Evolutionary conservation across 2,329 filamentous ascomycete species (phyloP).

Genomic region (Thermothelomyces thermophilus): DNA sequence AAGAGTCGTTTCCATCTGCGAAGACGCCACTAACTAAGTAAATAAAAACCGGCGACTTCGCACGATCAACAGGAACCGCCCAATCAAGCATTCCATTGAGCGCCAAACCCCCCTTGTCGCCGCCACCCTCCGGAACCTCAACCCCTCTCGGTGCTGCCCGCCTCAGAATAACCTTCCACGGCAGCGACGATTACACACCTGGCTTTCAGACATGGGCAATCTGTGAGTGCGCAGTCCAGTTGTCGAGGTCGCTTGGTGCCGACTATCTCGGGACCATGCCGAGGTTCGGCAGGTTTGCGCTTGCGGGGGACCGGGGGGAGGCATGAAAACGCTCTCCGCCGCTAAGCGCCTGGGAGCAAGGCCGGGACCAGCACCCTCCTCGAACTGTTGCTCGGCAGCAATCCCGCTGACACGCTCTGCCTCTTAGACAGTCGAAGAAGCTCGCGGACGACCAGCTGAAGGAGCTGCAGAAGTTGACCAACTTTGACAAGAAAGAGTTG

Average conservation of each 20-base stretch:
- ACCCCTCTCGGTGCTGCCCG: constrained; percentile 2
- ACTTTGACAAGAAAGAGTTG: constrained; percentile 99
- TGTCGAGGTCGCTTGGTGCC: background rate
- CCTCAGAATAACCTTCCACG: constrained; percentile 5
- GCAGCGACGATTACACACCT: constrained; percentile 5
- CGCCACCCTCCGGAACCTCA: background rate
- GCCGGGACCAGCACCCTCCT: background rate
- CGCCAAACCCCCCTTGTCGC: constrained; percentile 11
- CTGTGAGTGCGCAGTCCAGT: constrained; percentile 38
- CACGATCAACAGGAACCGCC: background rate
- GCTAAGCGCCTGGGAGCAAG: background rate
- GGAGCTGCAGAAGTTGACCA: constrained; percentile 92
- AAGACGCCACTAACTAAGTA: background rate
- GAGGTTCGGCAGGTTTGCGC: background rate
- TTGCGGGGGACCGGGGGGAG: background rate
- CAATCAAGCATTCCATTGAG: constrained; percentile 5
- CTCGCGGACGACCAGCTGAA: constrained; percentile 92
- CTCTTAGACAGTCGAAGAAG: constrained; percentile 82
- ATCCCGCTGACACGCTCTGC: constrained; percentile 13
- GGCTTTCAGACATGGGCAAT: constrained; percentile 41
- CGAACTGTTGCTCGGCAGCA: background rate
- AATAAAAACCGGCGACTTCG: background rate
- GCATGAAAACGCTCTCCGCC: background rate
- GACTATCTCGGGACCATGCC: background rate
- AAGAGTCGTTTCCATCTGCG: background rate